These are phyloP conservation scores for Globisporangium spinosum DNA, from an alignment of 352 stramenopile species.

Conservation along the genomic window DNA sequence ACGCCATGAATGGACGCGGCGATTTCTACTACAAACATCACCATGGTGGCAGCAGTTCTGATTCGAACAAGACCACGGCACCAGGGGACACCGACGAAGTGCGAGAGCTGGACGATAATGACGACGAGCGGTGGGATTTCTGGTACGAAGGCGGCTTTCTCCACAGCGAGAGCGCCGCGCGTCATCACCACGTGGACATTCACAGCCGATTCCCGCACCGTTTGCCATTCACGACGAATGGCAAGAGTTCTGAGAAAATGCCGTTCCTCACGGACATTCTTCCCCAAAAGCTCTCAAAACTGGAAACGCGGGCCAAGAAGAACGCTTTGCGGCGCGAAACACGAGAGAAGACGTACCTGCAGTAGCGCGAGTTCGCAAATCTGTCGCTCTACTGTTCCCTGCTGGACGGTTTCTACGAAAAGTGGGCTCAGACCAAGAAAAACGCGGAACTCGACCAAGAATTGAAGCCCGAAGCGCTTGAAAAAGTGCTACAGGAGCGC, in stretches of 20 bases:
- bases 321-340: constrained; percentile 35
- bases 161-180: constrained; percentile 47
- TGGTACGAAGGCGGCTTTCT: constrained; percentile 77
- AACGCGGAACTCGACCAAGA: constrained; percentile 30
- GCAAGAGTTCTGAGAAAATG: constrained; percentile 61
- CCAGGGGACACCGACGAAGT: not conserved
- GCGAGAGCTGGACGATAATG: not conserved
- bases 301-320: constrained; percentile 27
- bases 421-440: constrained; percentile 43
- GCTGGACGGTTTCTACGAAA: constrained; percentile 64
- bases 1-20: constrained; percentile 53
- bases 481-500: constrained; percentile 33
- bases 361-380: constrained; percentile 42
- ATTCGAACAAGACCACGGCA: not conserved
- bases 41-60: not conserved
- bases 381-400: constrained; percentile 54
- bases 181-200: constrained; percentile 54
- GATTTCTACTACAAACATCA: constrained; percentile 42
- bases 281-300: constrained; percentile 35
- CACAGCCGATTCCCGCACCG: constrained; percentile 24
- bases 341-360: constrained; percentile 42
- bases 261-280: constrained; percentile 43
- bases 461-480: constrained; percentile 26
- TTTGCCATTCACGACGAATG: constrained; percentile 63
- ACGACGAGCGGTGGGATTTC: constrained; percentile 40